Evolutionary conservation across 2,329 filamentous ascomycete species (phyloP), one percentile per base, ranked within the genome.

Genomic region (Orbilia quercus): DNA sequence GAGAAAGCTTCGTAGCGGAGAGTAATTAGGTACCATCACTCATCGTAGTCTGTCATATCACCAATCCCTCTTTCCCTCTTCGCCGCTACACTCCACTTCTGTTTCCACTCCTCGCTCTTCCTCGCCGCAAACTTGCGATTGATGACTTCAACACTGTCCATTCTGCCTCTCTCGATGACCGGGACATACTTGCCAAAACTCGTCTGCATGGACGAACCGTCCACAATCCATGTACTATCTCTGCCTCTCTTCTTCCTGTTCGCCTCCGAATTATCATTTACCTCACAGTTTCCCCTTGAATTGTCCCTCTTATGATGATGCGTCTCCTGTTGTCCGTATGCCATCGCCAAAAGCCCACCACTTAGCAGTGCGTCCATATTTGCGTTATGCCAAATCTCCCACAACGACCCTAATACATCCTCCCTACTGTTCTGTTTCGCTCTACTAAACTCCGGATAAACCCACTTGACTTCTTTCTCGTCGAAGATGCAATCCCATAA

Each of bases 401-500:
- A 99, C 51, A 96, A 80, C 69, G 89, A 86, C 76, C 92, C 89
- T 75, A 92, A 85, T 36, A 94, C 82, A 25, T 76, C 75, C 5
- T 76, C 62, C 25, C 84, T 80, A 0, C 89, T 90, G 78, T 88
- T 89, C 79, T 90, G 89, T 75, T 84, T 84, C 36, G 83, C 80
- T 18, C 82, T 82, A 55, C 80, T 80, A 16, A 77, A 90, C 45
- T 90, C 91, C 1, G 90, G 85, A 80, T 92, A 91, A 0, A 92
- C 80, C 94, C 95, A 99, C 16, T 88, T 80, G 64, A 97, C 79
- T 0, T 81, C 80, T 69, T 84, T 78, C 47, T 82, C 82, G 0
- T 91, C 91, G 80, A 97, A 99, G 34, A 96, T 85, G 81, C 94
- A 98, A 81, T 98, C 92, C 94, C 94, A 98, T 4, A 99, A 86